phyloP scores from a whole-genome alignment of 768 basidiomycete genomes.

The Pleurotus djamor region DNA sequence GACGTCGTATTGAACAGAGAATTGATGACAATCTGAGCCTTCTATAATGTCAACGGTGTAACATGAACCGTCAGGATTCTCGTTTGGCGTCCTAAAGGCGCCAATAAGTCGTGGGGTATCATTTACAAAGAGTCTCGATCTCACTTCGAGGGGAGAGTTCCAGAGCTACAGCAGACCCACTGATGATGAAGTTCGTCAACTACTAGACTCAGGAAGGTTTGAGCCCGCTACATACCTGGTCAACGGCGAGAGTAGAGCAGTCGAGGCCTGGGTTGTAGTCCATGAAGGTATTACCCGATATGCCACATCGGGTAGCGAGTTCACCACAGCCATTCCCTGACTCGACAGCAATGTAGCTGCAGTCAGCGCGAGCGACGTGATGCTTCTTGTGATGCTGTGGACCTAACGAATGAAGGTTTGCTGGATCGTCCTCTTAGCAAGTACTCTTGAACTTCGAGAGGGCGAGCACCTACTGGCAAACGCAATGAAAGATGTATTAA shows the following conservation, averaged over 20 bases:
- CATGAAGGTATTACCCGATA: neutral
- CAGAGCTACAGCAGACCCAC: constrained; percentile 6
- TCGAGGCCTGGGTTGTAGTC: constrained; percentile 2
- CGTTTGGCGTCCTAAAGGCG: neutral
- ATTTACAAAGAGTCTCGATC: neutral
- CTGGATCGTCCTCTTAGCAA: neutral
- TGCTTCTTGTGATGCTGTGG: neutral
- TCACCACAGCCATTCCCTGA: neutral
- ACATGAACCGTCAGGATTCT: neutral
- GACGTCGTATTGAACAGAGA: constrained; percentile 2
- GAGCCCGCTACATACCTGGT: neutral
- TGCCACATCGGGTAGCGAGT: constrained; percentile 4
- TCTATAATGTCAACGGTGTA: neutral
- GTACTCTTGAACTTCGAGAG: neutral
- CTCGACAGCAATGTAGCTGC: neutral
- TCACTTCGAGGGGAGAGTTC: constrained; percentile 6
- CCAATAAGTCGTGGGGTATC: neutral
- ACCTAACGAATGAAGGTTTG: neutral
- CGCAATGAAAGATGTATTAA: neutral
- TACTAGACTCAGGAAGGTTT: neutral
- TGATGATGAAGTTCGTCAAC: neutral
- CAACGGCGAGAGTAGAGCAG: constrained; percentile 5
- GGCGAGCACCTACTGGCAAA: neutral
- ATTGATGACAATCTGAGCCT: neutral
- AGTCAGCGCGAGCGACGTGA: constrained; percentile 2